Percentiles rank a stretch among this genome's conserved stretches.
phyloP scores from a whole-genome alignment of 1,284 basidiomycete genomes.

The Cystodermella granulosa region DNA sequence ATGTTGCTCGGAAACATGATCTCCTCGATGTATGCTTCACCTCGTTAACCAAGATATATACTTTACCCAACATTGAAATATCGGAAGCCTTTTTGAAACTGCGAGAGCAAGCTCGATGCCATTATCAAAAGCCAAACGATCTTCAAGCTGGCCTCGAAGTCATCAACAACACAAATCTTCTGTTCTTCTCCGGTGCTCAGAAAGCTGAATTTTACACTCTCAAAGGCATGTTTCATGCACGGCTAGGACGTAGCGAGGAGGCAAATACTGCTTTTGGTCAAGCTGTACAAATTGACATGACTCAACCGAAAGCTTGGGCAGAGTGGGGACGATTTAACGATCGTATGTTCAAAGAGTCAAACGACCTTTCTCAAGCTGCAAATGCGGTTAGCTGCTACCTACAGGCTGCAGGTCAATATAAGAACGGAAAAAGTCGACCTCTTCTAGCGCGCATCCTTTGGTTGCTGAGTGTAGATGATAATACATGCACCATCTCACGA shows the following conservation, averaged over 20 bases:
- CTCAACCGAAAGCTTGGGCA: slow-evolving; percentile 94
- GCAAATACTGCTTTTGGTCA: slow-evolving; percentile 91
- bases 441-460: slow-evolving; percentile 90
- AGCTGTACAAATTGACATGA: slow-evolving; percentile 94
- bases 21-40: slow-evolving; percentile 94
- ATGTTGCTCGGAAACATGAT: slow-evolving; percentile 96
- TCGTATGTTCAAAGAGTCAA: slow-evolving; percentile 81
- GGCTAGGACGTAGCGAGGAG: slow-evolving; percentile 82
- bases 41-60: slow-evolving; percentile 96
- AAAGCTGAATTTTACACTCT: slow-evolving; percentile 99
- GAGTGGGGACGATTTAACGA: slow-evolving; percentile 98
- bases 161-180: slow-evolving; percentile 98
- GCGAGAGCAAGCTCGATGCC: slow-evolving; percentile 97
- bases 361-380: slow-evolving; percentile 72
- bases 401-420: slow-evolving; percentile 94
- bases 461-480: slow-evolving; percentile 94
- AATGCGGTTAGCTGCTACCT: slow-evolving; percentile 97
- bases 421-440: slow-evolving; percentile 89
- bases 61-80: slow-evolving; percentile 98
- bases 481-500: slow-evolving; percentile 67
- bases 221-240: slow-evolving; percentile 98
- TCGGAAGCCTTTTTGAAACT: slow-evolving; percentile 99
- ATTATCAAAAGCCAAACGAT: slow-evolving; percentile 94
- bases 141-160: slow-evolving; percentile 92
- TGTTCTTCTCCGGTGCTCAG: slow-evolving; percentile 93